Evolutionary conservation across 1,284 basidiomycete species (phyloP).

Genomic region (Puccinia coronata): DNA sequence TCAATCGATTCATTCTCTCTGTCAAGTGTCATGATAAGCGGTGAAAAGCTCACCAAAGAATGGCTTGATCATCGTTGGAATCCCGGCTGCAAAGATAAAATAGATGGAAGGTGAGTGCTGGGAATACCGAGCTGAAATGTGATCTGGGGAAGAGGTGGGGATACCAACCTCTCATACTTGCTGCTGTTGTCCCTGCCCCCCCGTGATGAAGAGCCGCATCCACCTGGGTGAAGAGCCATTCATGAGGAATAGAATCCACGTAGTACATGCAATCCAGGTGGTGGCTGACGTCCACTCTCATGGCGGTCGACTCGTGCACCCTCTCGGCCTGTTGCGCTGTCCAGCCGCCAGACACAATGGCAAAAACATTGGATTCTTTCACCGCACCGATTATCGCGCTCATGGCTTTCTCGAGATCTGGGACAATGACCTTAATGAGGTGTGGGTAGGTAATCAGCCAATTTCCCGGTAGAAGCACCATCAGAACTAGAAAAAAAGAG

Average conservation of each 20-base stretch:
- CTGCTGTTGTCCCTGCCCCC: conserved; percentile 92
- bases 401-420: conserved; percentile 89
- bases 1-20: conserved; percentile 61
- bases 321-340: conserved; percentile 73
- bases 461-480: not conserved
- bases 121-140: not conserved
- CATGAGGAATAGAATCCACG: conserved; percentile 86
- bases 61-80: conserved; percentile 92
- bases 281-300: conserved; percentile 61
- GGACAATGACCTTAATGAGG: conserved; percentile 85
- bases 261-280: conserved; percentile 76
- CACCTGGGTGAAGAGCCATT: conserved; percentile 91
- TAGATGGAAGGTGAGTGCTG: conserved; percentile 59
- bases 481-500: not conserved
- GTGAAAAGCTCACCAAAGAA: conserved; percentile 81
- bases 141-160: conserved; percentile 51
- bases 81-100: conserved; percentile 67
- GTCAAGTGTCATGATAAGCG: conserved; percentile 68
- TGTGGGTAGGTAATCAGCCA: conserved; percentile 79
- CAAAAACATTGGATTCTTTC: conserved; percentile 61
- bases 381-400: conserved; percentile 85
- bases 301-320: conserved; percentile 32
- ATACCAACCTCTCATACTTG: conserved; percentile 74
- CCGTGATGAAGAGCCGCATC: conserved; percentile 90
- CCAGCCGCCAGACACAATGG: conserved; percentile 96